Percentiles rank a stretch among this genome's conserved stretches.
phyloP scores from a whole-genome alignment of 805 yeast genomes.

The Yarrowia hollandica region DNA sequence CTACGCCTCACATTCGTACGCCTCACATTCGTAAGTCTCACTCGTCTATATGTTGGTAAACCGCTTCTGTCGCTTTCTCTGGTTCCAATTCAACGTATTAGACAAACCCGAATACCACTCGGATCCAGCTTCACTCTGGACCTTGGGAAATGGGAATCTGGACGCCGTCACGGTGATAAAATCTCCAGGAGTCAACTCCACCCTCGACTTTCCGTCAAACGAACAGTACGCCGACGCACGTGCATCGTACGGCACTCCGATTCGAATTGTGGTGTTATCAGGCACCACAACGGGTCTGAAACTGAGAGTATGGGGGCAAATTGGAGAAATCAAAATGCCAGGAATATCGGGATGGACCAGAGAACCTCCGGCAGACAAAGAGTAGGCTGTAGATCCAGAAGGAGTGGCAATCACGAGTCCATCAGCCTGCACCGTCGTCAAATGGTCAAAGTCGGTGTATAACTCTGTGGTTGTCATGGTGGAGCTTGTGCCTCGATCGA shows the following conservation, averaged over 20 bases:
- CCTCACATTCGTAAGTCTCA: no score
- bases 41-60: conserved; percentile 44
- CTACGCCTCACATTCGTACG: no score
- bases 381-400: conserved; percentile 82
- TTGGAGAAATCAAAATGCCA: conserved; percentile 88
- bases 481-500: conserved; percentile 55
- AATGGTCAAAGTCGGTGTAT: conserved; percentile 49
- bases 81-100: conserved; percentile 93
- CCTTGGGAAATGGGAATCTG: conserved; percentile 92
- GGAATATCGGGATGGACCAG: conserved; percentile 89
- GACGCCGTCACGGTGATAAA: conserved; percentile 83
- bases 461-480: conserved; percentile 54
- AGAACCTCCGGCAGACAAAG: conserved; percentile 91
- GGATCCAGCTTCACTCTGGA: conserved; percentile 52
- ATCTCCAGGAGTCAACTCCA: conserved; percentile 79
- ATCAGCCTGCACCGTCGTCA: conserved; percentile 67
- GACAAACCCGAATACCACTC: conserved; percentile 80
- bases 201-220: conserved; percentile 88
- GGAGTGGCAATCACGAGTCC: conserved; percentile 67
- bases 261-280: conserved; percentile 77
- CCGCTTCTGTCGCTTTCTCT: conserved; percentile 82
- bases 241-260: conserved; percentile 77
- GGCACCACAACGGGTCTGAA: conserved; percentile 89
- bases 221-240: conserved; percentile 96
- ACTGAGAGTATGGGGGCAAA: conserved; percentile 90